phyloP scores from a whole-genome alignment of 2,329 filamentous ascomycete species.

The Hymenoscyphus fraxineus region DNA sequence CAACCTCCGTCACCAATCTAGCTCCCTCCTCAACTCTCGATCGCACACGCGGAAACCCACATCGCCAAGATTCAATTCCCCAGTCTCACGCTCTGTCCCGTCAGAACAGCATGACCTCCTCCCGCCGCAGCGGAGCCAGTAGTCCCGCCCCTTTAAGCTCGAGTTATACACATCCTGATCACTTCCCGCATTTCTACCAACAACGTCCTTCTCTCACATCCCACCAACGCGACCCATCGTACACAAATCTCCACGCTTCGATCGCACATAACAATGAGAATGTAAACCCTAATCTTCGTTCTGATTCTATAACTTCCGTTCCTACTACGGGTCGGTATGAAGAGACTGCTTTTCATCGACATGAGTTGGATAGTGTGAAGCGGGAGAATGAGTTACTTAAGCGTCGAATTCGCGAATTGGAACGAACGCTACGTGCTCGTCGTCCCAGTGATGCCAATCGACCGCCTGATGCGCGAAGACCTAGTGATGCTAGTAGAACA shows the following conservation, averaged over 20 bases:
- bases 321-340: conserved; percentile 58
- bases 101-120: conserved; percentile 33
- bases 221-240: conserved; percentile 28
- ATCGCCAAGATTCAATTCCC: conserved; percentile 27
- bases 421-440: conserved; percentile 44
- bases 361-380: conserved; percentile 59
- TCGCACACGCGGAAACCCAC: conserved; percentile 23
- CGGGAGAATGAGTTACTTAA: conserved; percentile 61
- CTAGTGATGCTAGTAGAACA: conserved; percentile 32
- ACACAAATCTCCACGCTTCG: conserved; percentile 16
- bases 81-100: conserved; percentile 29
- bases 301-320: conserved; percentile 41
- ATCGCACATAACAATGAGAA: conserved; percentile 5
- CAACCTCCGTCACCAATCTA: conserved; percentile 42
- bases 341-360: conserved; percentile 56
- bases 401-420: conserved; percentile 58
- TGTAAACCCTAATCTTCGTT: conserved; percentile 9
- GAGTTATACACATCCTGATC: conserved; percentile 31
- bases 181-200: conserved; percentile 31
- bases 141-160: conserved; percentile 28
- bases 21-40: conserved; percentile 39
- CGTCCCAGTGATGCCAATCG: conserved; percentile 38
- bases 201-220: conserved; percentile 24
- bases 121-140: conserved; percentile 31
- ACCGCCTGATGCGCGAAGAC: neutral